Base-by-base conservation (phyloP, 192 early-diverging fungal species). In the Podila minutissima region DNA sequence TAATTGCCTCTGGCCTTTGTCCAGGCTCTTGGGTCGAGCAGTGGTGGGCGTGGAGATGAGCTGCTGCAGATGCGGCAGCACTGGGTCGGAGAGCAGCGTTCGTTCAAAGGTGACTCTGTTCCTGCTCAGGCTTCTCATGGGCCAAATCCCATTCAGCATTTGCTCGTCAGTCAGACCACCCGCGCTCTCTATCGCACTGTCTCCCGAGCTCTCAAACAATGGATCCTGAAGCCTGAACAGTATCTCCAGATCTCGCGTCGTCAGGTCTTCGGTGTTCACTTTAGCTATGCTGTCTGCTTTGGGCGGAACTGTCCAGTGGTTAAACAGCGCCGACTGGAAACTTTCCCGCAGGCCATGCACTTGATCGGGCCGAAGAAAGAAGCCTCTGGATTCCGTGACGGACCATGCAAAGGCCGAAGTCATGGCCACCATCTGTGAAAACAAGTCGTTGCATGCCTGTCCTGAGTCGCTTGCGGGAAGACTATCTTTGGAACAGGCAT, bases 391-490 rank as follows among this genome's bases (percentile, higher is more conserved):
- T 29, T 74, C 72, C 3, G 24, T 51, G 7, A 74, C 59, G n/a
- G 64, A 74, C 72, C 64, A 74, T 7, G 64, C 64, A 49, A 74
- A 74, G 0, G 72, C 65, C 3, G 72, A 67, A 17, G 59, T 38
- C 65, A 74, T 74, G 48, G 72, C 72, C 11, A 74, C 32, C 49
- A 74, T 62, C 48, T 74, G 72, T 20, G 72, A 62, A 20, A 74
- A 74, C 2, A 67, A 3, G 31, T 74, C 26, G 6, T 58, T 64
- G 59, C 72, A 74, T 17, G 72, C 20, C 6, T 9, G 22, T 26
- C 10, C 53, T 55, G 53, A 10, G 5, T 12, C 11, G 72, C n/a
- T 72, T 37, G 32, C 28, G n/a, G 28, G 17, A n/a, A 64, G 15
- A 37, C 12, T 32, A 28, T 51, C 2, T 22, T 55, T 59, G 49